Evolutionary conservation across 2,329 filamentous ascomycete genomes (phyloP).

Genomic region (Chrysoporthe cubensis): DNA sequence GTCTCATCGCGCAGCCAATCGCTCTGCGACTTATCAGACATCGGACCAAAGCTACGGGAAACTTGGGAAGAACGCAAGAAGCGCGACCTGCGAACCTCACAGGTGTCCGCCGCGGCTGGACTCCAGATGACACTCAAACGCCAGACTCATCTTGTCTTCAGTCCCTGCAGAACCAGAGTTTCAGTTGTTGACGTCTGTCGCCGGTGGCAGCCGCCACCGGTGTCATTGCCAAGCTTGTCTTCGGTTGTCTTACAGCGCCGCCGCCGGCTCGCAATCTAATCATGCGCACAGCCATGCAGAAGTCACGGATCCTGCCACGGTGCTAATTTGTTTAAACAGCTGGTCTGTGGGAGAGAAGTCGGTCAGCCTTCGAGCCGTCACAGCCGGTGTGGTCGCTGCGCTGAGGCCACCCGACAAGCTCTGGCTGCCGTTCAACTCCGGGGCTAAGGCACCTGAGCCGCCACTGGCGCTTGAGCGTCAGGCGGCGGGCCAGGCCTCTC

Average conservation of each 20-base stretch:
- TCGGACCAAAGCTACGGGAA: constrained; percentile 14
- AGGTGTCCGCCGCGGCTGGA: constrained; percentile 13
- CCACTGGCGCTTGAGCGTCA: constrained; percentile 20
- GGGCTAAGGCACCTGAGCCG: constrained; percentile 15
- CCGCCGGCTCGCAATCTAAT: background rate
- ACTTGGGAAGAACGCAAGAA: constrained; percentile 23
- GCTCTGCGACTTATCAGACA: constrained; percentile 19
- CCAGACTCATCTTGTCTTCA: constrained; percentile 27
- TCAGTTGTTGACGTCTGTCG: constrained; percentile 24
- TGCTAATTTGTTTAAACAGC: background rate
- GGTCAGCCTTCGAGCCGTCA: background rate
- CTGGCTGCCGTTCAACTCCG: constrained; percentile 10
- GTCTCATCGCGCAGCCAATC: constrained; percentile 27
- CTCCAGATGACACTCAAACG: constrained; percentile 27
- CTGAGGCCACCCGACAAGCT: constrained; percentile 16
- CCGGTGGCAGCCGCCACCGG: constrained; percentile 24
- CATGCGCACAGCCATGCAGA: background rate
- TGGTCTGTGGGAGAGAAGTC: background rate
- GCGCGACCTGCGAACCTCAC: constrained; percentile 20
- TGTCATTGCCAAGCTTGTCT: constrained; percentile 18
- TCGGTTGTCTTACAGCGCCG: background rate
- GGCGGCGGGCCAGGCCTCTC: constrained; percentile 6
- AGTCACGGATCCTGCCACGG: background rate
- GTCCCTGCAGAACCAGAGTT: constrained; percentile 20
- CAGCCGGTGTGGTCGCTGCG: constrained; percentile 29